phyloP scores from a whole-genome alignment of 371 early-diverging fungal genomes.

The Mucor velutinosus region DNA sequence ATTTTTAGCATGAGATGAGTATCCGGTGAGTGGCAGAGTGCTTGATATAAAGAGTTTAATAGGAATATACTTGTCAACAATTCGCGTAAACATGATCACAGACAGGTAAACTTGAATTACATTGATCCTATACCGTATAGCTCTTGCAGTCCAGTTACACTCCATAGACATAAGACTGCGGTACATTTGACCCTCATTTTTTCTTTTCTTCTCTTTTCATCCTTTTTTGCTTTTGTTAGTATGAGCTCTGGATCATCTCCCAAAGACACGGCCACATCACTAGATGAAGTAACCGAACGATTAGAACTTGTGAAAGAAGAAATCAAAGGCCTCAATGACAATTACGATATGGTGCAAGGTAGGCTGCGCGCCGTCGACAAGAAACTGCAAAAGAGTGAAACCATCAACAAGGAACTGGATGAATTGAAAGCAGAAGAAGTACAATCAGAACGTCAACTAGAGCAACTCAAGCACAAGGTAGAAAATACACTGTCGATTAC shows the following conservation, averaged over 20 bases:
- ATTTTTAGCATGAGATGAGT: neutral
- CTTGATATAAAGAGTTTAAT: neutral
- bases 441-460: neutral
- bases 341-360: neutral
- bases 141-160: neutral
- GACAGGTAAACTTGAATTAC: neutral
- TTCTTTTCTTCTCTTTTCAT: neutral
- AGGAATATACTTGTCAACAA: too few species aligned
- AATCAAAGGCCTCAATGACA: neutral
- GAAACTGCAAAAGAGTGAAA: neutral
- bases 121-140: neutral
- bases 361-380: neutral
- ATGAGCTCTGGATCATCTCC: neutral
- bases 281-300: neutral
- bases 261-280: neutral
- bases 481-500: neutral
- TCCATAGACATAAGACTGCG: neutral
- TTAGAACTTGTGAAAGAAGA: neutral
- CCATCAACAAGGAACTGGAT: neutral
- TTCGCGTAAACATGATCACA: too few species aligned
- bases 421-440: neutral
- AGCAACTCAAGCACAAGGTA: neutral
- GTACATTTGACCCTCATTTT: neutral
- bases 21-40: neutral
- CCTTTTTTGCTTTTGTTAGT: neutral